Evolutionary conservation across 2,329 filamentous ascomycete species (phyloP), one percentile per base, ranked within the genome.

Genomic region (Dothideomycetes sp.): DNA sequence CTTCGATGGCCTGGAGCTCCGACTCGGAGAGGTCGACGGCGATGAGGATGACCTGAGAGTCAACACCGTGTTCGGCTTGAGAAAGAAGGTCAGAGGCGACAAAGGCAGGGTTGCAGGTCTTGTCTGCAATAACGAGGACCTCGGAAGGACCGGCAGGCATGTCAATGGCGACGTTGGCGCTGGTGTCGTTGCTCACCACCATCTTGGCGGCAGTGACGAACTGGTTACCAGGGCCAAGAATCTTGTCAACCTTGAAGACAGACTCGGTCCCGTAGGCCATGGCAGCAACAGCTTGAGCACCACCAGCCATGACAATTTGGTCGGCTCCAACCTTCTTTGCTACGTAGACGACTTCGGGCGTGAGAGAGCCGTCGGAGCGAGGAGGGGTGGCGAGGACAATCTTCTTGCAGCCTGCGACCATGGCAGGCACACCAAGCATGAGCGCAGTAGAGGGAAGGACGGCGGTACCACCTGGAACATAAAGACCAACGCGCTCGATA

Each of bases 161-260:
- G 58, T 98, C 91, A 53, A 98, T 98, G 61, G 86, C 81, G 31
- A 95, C 88, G 16, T 85, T 84, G 10, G 91, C 91, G 44, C 87
- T 93, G 33, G 91, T 96, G 59, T 98, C 91, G 61, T 98, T 98
- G 62, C 82, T 85, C 32, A 98, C 91, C 52, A 88, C 74, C 91
- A 98, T 98, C 75, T 98, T 98, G 38, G 85, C 91, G 1, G 91
- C 91, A 0, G 91, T 98, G 31, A 98, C 91, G 57, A 96, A 98
- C 62, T 96, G 91, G 64, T 98, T 98, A 27, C 91, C 91, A 3
- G 91, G 91, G 0, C 91, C 91, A 10, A 96, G 77, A 51, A 98
- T 95, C 75, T 98, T 98, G 71, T 98, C 91, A 5, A 98, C 91
- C 68, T 98, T 98, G 61, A 72, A 84, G 37, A 98, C 78, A 51